phyloP scores from a whole-genome alignment of 176 grass and related monocot species.

The Eleusine indica region DNA sequence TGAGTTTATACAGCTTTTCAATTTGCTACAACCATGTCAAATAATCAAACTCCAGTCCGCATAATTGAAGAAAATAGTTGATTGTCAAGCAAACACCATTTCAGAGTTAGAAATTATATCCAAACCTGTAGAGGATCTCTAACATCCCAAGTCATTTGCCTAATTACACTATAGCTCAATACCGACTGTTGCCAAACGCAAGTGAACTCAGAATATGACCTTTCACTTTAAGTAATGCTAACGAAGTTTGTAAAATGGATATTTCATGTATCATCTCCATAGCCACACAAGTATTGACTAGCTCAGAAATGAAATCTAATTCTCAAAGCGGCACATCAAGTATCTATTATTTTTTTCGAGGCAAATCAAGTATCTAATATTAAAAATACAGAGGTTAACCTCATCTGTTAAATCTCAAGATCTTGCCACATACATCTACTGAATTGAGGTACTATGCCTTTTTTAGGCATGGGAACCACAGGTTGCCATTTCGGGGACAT shows the following conservation, averaged over 20 bases:
- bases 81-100: conserved; percentile 20
- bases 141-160: conserved; percentile 13
- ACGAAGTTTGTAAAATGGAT: conserved; percentile 4
- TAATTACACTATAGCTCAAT: conserved; percentile 32
- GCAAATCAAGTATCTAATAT: conserved; percentile 35
- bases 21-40: conserved; percentile 29
- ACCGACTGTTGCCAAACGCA: neutral
- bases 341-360: conserved; percentile 25
- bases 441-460: conserved; percentile 24
- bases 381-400: conserved; percentile 40
- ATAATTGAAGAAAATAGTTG: conserved; percentile 20
- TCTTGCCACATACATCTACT: conserved; percentile 26
- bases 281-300: conserved; percentile 17
- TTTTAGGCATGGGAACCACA: conserved; percentile 43
- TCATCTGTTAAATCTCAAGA: conserved; percentile 20
- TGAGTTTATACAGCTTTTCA: conserved; percentile 8
- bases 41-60: conserved; percentile 16
- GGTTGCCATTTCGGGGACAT: conserved; percentile 59
- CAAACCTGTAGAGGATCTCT: conserved; percentile 12
- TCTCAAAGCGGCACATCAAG: conserved; percentile 30
- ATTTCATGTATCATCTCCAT: conserved; percentile 19
- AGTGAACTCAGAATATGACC: conserved; percentile 20
- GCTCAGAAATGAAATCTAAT: conserved; percentile 28
- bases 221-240: conserved; percentile 38
- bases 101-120: conserved; percentile 25